Evolutionary conservation across 225 moss, liverwort and hornwort genomes (phyloP).

Genomic region (Lunularia cruciata): DNA sequence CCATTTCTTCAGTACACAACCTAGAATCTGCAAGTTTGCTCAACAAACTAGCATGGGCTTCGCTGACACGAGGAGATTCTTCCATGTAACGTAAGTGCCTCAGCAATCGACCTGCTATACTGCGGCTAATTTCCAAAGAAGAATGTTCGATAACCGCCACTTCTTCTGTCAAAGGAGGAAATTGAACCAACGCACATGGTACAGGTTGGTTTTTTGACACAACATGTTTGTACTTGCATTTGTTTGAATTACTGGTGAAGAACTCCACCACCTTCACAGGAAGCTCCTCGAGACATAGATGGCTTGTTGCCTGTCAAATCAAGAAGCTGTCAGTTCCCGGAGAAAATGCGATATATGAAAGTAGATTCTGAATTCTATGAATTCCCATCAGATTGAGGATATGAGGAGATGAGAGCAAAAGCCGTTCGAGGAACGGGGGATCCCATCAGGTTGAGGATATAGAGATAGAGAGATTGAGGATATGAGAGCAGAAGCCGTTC

Average conservation of each 20-base stretch:
- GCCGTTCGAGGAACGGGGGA: no score
- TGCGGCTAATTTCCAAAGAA: constrained; percentile 57
- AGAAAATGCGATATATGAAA: no score
- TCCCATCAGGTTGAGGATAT: no score
- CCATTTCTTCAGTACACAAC: neutral
- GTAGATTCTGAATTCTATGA: no score
- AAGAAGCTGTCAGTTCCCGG: constrained; percentile 14
- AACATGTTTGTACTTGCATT: neutral
- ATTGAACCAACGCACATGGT: constrained; percentile 53
- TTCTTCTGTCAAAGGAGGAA: constrained; percentile 38
- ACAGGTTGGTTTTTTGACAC: constrained; percentile 34
- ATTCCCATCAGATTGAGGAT: no score
- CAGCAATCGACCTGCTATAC: constrained; percentile 44
- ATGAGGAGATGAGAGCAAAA: no score
- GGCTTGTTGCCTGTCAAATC: constrained; percentile 59
- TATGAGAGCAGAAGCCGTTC: no score
- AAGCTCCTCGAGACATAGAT: constrained; percentile 52
- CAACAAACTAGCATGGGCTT: neutral
- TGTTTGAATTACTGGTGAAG: constrained; percentile 44
- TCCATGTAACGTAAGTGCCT: constrained; percentile 3
- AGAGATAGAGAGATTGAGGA: no score
- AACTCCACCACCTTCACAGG: constrained; percentile 57
- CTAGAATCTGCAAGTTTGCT: neutral
- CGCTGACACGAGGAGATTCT: neutral
- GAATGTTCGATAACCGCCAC: constrained; percentile 48